Evolutionary conservation across 208 protist genomes (phyloP), one percentile per base, ranked within the genome.

Genomic region (Histomonas meleagridis): DNA sequence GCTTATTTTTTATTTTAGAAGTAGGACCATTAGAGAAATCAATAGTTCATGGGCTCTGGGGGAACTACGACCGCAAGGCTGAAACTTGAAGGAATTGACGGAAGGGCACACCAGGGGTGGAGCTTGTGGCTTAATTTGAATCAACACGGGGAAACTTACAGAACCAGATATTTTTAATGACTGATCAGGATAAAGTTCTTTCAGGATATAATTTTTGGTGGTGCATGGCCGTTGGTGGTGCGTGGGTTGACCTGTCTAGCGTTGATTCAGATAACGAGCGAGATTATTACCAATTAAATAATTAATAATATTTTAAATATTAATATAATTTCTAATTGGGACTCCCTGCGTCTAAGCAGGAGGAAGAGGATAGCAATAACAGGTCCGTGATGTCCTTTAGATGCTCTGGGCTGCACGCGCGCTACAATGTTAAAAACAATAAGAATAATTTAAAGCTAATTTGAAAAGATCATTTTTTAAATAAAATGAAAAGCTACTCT

Each of bases 51-150:
- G 94, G 94, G 93, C 93, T 96, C 94, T 91, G 95, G 94, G 95
- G 95, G 95, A 92, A 95, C 93, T 96, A 96, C 95, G 94, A 92
- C 95, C 95, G 95, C 95, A 96, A 96, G 94, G 92, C 92, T 95
- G 95, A 96, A 96, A 96, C 95, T 96, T 96, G 95, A 96, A 96
- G 95, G 95, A 95, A 95, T 96, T 96, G 95, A 96, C 95, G 95
- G 95, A 96, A 95, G 94, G 94, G 94, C 94, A 95, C 95, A 95
- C 94, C 90, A 95, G 94, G 92, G 92, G 94, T 96, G 94, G 95
- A 96, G 94, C 94, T 93, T 95, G 95, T 93, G 95, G 95, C 94
- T 95, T 94, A 95, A 95, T 95, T 95, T 95, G 94, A 95, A 94
- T 95, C 94, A 95, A 96, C 93, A 95, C 94, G 94, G 94, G 94